A percentile compares a stretch with the other conserved stretches of the same genome.
Evolutionary conservation across 345 rosid species (phyloP).

Genomic region (Eucalyptus dawsonii): DNA sequence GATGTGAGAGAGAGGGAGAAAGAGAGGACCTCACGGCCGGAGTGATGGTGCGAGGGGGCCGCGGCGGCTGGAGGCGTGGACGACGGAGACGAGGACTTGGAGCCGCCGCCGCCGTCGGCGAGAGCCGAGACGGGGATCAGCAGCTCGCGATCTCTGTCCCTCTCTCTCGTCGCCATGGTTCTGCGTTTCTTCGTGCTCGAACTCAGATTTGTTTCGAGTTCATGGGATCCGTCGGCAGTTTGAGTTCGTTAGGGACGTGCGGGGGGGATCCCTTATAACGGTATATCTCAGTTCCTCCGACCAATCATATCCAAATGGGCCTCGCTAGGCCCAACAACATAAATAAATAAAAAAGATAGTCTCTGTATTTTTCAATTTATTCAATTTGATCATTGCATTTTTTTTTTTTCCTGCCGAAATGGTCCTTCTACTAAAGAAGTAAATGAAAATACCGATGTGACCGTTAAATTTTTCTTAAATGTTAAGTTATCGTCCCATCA

Average conservation of each 20-base stretch:
- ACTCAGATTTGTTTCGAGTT: background rate
- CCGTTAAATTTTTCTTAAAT: background rate
- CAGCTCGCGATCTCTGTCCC: slow-evolving; percentile 20
- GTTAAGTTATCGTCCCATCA: background rate
- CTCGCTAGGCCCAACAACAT: background rate
- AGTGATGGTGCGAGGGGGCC: background rate
- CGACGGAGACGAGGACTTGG: slow-evolving; percentile 5
- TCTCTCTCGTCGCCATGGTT: slow-evolving; percentile 11
- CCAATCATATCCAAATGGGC: background rate
- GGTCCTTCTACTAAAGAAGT: background rate
- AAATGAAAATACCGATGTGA: background rate
- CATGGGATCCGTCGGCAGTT: background rate
- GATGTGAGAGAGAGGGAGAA: background rate
- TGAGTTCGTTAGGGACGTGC: background rate
- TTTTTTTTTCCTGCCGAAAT: background rate
- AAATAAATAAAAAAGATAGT: background rate
- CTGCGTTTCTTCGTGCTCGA: background rate
- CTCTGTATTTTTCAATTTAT: background rate
- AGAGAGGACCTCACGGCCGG: slow-evolving; percentile 11
- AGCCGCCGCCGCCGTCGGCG: background rate
- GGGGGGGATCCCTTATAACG: background rate
- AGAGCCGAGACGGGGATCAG: slow-evolving; percentile 12
- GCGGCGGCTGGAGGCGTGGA: background rate
- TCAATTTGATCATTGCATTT: background rate
- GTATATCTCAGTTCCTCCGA: background rate